Evolutionary conservation across 176 grass and related monocot species (phyloP).

Genomic region (Chrysopogon serrulatus): DNA sequence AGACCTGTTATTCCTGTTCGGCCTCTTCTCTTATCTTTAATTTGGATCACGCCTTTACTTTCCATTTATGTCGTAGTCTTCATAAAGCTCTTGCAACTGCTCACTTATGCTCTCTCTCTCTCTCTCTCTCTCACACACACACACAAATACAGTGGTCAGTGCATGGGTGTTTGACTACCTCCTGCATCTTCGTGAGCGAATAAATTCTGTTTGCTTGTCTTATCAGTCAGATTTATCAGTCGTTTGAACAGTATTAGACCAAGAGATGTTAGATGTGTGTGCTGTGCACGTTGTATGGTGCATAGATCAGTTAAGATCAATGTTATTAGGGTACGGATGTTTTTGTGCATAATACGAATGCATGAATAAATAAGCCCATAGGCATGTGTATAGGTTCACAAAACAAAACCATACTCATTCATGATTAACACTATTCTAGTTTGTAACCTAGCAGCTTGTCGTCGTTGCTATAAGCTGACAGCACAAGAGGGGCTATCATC

Average conservation of each 20-base stretch:
- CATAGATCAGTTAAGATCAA: neutral
- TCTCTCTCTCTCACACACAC: neutral
- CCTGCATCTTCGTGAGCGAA: too few species aligned
- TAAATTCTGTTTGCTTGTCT: too few species aligned
- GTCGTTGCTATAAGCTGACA: neutral
- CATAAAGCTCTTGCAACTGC: slow-evolving; percentile 21
- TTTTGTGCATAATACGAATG: neutral
- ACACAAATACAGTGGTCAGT: too few species aligned
- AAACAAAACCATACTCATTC: neutral
- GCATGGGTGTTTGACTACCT: neutral
- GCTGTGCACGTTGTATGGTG: neutral
- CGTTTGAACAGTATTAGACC: too few species aligned
- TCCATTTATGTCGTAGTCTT: slow-evolving; percentile 16
- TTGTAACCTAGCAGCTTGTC: neutral
- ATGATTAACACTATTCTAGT: neutral
- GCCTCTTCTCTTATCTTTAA: slow-evolving; percentile 17
- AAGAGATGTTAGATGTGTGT: neutral
- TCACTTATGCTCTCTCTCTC: neutral
- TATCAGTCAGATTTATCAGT: too few species aligned
- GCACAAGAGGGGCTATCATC: neutral
- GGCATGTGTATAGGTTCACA: slow-evolving; percentile 21
- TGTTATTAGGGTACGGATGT: neutral
- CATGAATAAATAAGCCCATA: neutral
- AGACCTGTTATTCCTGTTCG: neutral
- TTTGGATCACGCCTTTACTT: neutral